These are phyloP conservation scores for Tagetes patula DNA, from an alignment of 129 eudicot species.

Conservation along the genomic window DNA sequence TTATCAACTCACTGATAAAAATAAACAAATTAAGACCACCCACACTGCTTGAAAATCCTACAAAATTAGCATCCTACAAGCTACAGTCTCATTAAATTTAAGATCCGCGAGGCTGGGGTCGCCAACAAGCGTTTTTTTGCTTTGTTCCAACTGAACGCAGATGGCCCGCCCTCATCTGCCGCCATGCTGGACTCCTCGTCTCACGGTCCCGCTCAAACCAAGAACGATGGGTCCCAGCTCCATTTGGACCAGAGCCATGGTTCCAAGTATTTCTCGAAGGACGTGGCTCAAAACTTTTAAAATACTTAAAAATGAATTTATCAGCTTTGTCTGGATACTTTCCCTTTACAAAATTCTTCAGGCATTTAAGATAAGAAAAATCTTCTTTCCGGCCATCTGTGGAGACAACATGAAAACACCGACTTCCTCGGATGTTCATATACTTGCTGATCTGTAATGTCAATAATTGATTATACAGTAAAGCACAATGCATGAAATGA, in stretches of 20 bases:
- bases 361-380: slow-evolving; percentile 69
- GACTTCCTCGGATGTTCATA: slow-evolving; percentile 50
- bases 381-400: slow-evolving; percentile 67
- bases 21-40: too few relatives aligned
- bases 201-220: slow-evolving; percentile 13
- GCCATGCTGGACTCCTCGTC: neutral
- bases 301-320: slow-evolving; percentile 50
- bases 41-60: neutral
- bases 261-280: slow-evolving; percentile 37
- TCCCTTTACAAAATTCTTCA: slow-evolving; percentile 50
- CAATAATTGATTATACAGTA: neutral
- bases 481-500: neutral
- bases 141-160: neutral
- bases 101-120: neutral
- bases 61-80: neutral
- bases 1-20: too few relatives aligned
- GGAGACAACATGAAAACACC: slow-evolving; percentile 76
- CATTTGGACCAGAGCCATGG: slow-evolving; percentile 10
- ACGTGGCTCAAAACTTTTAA: slow-evolving; percentile 52
- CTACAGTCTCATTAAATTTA: neutral
- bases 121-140: neutral
- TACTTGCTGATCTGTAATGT: slow-evolving; percentile 63
- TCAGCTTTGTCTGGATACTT: slow-evolving; percentile 72
- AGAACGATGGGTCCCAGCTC: slow-evolving; percentile 14
- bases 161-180: neutral